Evolutionary conservation across 129 eudicot genomes (phyloP).

Genomic region (Flaveria robusta): DNA sequence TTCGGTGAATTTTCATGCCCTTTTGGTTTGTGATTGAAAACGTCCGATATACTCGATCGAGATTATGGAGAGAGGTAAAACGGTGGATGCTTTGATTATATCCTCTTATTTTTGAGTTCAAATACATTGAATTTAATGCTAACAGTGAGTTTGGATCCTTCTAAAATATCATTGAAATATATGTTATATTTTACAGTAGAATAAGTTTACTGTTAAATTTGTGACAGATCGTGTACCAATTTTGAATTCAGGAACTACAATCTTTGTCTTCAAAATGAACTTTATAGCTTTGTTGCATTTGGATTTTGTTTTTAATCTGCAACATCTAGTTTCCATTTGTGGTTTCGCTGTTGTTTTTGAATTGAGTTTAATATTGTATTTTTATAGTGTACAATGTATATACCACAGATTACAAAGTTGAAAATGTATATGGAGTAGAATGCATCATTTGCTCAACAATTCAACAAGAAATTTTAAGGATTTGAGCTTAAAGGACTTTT

Average conservation of each 20-base stretch:
- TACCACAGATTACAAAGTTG: background rate
- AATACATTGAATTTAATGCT: background rate
- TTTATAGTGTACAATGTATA: background rate
- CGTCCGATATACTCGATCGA: too few relatives aligned
- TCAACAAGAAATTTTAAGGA: background rate
- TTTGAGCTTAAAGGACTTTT: background rate
- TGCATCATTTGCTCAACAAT: background rate
- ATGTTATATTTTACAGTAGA: background rate
- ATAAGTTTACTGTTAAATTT: background rate
- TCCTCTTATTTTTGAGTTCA: conserved; percentile 5
- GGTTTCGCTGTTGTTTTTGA: background rate
- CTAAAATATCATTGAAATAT: background rate
- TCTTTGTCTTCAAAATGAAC: conserved; percentile 3
- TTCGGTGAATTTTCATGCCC: conserved; percentile 6
- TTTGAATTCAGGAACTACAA: background rate
- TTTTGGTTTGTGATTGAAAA: conserved; percentile 8
- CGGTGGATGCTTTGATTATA: background rate
- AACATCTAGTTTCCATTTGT: conserved; percentile 11
- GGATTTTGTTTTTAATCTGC: conserved; percentile 19
- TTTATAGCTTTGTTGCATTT: background rate
- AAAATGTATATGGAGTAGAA: background rate
- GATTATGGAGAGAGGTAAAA: background rate
- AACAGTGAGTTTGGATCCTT: conserved; percentile 6
- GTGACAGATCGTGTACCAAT: conserved; percentile 14
- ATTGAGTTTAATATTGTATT: background rate